A percentile compares a stretch with the other conserved stretches of the same genome.
Conservation (phyloP, 106 monocot genomes). For the Gastrodia elata region DNA sequence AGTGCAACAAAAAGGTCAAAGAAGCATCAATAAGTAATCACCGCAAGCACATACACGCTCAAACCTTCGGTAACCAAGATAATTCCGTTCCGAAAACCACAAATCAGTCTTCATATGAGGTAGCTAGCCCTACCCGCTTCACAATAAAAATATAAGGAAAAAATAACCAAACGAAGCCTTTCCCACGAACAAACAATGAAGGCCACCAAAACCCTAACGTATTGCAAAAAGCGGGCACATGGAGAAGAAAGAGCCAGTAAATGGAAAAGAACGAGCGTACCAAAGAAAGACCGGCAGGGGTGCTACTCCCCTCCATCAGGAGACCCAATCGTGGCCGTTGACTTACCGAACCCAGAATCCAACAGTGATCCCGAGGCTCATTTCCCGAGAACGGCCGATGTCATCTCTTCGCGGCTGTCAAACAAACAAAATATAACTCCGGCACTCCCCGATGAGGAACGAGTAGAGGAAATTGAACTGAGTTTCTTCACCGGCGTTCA, state of each 20-base stretch:
- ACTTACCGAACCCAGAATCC: conserved; percentile 33
- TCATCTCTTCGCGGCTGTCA: not conserved
- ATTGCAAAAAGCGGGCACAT: not conserved
- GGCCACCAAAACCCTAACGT: conserved; percentile 18
- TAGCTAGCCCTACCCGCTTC: conserved; percentile 12
- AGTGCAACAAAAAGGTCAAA: not conserved
- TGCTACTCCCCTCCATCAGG: conserved; percentile 80
- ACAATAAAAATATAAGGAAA: not conserved
- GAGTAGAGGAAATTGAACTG: not conserved
- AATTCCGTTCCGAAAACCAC: not conserved
- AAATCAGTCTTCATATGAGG: not conserved
- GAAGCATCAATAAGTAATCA: not conserved
- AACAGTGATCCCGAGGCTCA: conserved; percentile 34
- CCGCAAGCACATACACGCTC: not conserved
- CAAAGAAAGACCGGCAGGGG: conserved; percentile 30
- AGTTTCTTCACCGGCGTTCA: not conserved
- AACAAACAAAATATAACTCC: conserved; percentile 1
- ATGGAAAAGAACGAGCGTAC: conserved; percentile 1
- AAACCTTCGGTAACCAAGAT: not conserved
- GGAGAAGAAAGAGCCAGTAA: not conserved
- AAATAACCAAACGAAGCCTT: not conserved
- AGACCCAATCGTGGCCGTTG: conserved; percentile 44
- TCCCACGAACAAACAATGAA: conserved; percentile 8
- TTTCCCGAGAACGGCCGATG: conserved; percentile 18
- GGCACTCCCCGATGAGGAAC: not conserved